Base-by-base conservation (phyloP, 805 yeast genomes). In the Suhomyces sp. region DNA sequence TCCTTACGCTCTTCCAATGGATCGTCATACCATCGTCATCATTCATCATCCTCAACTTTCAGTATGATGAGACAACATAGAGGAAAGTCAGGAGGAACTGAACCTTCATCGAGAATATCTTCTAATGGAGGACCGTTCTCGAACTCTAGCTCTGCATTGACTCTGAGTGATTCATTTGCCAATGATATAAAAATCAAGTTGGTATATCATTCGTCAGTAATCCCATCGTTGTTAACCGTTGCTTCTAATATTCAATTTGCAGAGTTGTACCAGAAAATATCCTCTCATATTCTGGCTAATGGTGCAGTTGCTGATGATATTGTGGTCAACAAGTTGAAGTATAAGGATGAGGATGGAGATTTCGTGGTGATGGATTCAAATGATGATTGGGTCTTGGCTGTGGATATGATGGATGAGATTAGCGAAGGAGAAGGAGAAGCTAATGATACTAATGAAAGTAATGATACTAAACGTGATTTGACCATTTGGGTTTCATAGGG, bases 301-400 rank as follows among this genome's bases (percentile, higher is more conserved):
- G 63, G 67, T 12, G 79, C 74, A 28, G 66, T 87, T 38, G 63
- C 74, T 29, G 74, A 67, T 28, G 77, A 78, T 40, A 76, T 87
- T 5, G 45, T 56, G 33, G 66, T 65, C 17, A 60, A 54, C 56
- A 74, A 83, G 50, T 70, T 93, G 42, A 81, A 81, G 58, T 91
- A 88, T 56, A 79, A 79, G 54, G 98, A 93, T 59, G 98, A 93
- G 60, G 98, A 93, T 56, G 96, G 95, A 12, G 98, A 93, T 56
- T 83, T 77, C 55, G 95, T 93, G 27, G 79, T 84, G 31, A 77
- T 91, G 60, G 84, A 81, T 46, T 77, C 88, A 20, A 83, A 83
- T 43, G 97, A 91, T 34, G 98, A 91, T 56, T 84, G 96, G 86
- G 63, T 58, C 19, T 78, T 90, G 55, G 97, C 95, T 2, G 73